phyloP scores from a whole-genome alignment of 192 early-diverging fungal genomes.

The Globomyces pollinis-pini region DNA sequence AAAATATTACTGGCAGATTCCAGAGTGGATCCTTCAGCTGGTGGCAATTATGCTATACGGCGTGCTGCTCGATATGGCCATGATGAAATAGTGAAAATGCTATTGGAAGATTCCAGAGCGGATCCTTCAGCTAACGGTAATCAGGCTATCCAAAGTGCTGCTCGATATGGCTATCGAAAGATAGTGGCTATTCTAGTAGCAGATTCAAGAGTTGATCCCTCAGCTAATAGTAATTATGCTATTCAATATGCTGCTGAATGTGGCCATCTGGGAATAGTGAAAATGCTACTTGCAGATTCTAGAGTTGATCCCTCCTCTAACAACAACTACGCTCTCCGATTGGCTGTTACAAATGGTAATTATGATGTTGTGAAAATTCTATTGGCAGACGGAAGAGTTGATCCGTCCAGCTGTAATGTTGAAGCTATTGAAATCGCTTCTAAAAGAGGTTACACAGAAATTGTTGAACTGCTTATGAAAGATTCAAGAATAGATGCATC shows the following conservation, averaged over 20 bases:
- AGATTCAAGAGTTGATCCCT: neutral
- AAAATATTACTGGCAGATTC: neutral
- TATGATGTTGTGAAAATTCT: neutral
- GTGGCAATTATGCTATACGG: neutral
- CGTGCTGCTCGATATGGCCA: neutral
- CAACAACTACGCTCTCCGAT: neutral
- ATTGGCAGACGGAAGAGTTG: neutral
- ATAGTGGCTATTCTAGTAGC: neutral
- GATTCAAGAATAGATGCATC: slow-evolving; percentile 2
- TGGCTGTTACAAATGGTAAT: neutral
- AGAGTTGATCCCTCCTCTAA: slow-evolving; percentile 1
- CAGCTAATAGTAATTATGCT: neutral
- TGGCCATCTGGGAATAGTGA: neutral
- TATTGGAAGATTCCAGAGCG: neutral
- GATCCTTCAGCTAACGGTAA: neutral
- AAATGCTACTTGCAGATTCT: neutral
- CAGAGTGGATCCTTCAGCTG: neutral
- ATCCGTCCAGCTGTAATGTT: neutral
- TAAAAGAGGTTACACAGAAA: neutral
- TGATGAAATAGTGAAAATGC: neutral
- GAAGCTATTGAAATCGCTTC: neutral
- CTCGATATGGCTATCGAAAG: neutral
- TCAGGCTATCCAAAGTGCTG: neutral
- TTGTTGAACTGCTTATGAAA: neutral
- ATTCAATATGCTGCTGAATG: neutral